Conservation (phyloP, 805 yeast genomes). For the Metschnikowia matae region DNA sequence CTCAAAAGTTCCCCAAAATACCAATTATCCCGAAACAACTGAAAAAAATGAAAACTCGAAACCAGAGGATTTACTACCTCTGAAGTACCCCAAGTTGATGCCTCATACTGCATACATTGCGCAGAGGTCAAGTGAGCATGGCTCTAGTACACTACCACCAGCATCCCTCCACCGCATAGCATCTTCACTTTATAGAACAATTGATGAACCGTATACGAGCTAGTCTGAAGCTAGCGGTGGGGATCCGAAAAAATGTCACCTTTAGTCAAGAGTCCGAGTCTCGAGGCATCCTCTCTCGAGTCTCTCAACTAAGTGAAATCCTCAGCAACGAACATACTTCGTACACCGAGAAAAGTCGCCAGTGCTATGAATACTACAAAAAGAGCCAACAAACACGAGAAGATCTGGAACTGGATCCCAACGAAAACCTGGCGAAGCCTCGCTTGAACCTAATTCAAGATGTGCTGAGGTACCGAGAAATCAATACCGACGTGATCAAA, state of each 20-base stretch:
- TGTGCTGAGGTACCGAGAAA: neutral
- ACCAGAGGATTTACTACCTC: too few species aligned
- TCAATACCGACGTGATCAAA: neutral
- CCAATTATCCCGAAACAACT: too few species aligned
- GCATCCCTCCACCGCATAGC: neutral
- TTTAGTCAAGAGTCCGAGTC: neutral
- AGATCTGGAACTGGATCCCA: too few species aligned
- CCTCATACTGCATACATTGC: too few species aligned
- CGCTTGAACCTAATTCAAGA: neutral
- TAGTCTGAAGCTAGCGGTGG: neutral
- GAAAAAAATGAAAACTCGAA: too few species aligned
- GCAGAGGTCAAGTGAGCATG: neutral
- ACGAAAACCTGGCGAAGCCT: neutral
- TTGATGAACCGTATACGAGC: neutral
- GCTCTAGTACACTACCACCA: neutral
- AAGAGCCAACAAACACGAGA: neutral
- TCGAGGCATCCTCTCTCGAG: neutral
- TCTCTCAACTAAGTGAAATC: conserved; percentile 2
- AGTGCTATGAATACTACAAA: neutral
- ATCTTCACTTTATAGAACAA: neutral
- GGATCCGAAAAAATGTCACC: neutral
- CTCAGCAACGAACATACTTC: conserved; percentile 1
- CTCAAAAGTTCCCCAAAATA: too few species aligned
- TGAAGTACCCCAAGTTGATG: too few species aligned
- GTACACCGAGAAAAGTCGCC: conserved; percentile 1